These are phyloP conservation scores for Blakeslea trispora DNA, from an alignment of 371 early-diverging fungal species.

Conservation along the genomic window DNA sequence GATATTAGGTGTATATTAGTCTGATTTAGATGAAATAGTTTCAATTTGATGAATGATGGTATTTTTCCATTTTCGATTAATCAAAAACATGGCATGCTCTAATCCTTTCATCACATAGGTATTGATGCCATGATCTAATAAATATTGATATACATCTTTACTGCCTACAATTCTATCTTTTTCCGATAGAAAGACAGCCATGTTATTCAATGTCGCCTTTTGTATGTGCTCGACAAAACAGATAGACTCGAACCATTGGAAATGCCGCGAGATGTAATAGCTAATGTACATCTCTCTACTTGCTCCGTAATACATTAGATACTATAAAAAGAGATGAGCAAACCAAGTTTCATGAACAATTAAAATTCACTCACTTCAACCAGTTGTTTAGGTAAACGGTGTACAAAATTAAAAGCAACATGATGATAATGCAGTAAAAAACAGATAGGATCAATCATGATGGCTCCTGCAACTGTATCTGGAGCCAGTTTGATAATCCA, in stretches of 20 bases:
- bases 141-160: slow-evolving; percentile 32
- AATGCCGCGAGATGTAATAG: slow-evolving; percentile 63
- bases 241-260: slow-evolving; percentile 63
- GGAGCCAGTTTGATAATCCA: slow-evolving; percentile 52
- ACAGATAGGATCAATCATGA: slow-evolving; percentile 72
- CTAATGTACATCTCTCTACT: slow-evolving; percentile 66
- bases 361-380: slow-evolving; percentile 46
- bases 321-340: slow-evolving; percentile 17
- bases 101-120: slow-evolving; percentile 43
- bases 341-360: background rate
- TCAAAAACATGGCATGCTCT: slow-evolving; percentile 54
- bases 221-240: slow-evolving; percentile 36
- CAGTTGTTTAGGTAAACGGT: slow-evolving; percentile 54
- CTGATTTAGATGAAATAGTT: slow-evolving; percentile 24
- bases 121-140: slow-evolving; percentile 27
- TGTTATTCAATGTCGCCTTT: slow-evolving; percentile 21
- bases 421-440: slow-evolving; percentile 65
- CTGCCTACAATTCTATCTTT: slow-evolving; percentile 50
- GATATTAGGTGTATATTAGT: slow-evolving; percentile 3
- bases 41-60: slow-evolving; percentile 29
- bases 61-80: slow-evolving; percentile 42
- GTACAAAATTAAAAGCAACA: slow-evolving; percentile 69
- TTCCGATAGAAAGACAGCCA: slow-evolving; percentile 47
- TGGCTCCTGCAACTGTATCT: slow-evolving; percentile 48
- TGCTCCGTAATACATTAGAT: slow-evolving; percentile 60